These are phyloP conservation scores for Mycena vulgaris DNA, from an alignment of 768 basidiomycete species.

Conservation along the genomic window DNA sequence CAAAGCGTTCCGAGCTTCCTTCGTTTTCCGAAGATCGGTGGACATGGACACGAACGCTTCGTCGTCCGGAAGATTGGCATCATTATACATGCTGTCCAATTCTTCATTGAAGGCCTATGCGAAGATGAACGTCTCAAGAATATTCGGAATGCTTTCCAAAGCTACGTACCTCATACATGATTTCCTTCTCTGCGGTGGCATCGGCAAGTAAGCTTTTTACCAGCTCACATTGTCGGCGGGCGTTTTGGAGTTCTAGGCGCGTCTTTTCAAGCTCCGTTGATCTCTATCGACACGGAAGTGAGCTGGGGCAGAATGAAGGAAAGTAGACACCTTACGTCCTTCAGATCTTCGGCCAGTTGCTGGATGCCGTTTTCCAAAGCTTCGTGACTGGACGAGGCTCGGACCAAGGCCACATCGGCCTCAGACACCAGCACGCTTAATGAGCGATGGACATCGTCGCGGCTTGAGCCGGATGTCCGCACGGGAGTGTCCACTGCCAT, in stretches of 20 bases:
- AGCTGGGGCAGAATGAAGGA: not conserved
- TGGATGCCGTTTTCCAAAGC: conserved; percentile 67
- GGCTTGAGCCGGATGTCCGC: conserved; percentile 40
- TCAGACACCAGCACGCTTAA: conserved; percentile 70
- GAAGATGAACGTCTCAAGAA: conserved; percentile 3
- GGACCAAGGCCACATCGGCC: conserved; percentile 69
- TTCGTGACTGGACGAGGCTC: conserved; percentile 69
- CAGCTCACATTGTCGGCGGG: conserved; percentile 82
- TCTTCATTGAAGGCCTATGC: conserved; percentile 93
- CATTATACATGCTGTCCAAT: conserved; percentile 91
- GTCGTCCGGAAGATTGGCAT: conserved; percentile 83
- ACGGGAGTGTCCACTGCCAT: conserved; percentile 51
- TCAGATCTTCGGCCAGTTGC: conserved; percentile 65
- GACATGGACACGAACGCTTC: conserved; percentile 89
- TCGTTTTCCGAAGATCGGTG: conserved; percentile 79
- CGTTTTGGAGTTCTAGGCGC: conserved; percentile 75
- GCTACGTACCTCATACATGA: conserved; percentile 87
- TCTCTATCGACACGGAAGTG: conserved; percentile 57
- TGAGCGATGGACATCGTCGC: conserved; percentile 56
- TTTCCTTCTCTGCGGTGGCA: conserved; percentile 89
- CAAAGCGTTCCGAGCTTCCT: conserved; percentile 81
- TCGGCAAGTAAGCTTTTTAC: conserved; percentile 85
- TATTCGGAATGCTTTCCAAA: not conserved
- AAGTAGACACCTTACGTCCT: conserved; percentile 62
- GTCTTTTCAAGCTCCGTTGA: conserved; percentile 73